Base-by-base conservation (phyloP, 2,329 filamentous ascomycete genomes). In the Gnomoniopsis sp. region DNA sequence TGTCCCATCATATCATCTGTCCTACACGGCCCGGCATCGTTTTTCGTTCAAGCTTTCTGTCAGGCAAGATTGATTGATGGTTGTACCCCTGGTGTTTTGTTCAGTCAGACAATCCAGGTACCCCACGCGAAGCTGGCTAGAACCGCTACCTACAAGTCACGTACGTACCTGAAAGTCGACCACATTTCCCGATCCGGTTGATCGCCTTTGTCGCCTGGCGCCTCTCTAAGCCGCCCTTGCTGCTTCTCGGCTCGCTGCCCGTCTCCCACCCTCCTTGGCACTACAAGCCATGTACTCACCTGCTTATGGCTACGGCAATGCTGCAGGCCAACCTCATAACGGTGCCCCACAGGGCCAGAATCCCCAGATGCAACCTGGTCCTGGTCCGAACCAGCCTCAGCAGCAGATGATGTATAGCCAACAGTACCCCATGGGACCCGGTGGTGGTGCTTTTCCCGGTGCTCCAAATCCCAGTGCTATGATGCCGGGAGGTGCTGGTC, bases 381-480 rank as follows among this genome's bases (percentile, higher is more conserved):
- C 70, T 58, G 70, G 70, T 65, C 72, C 75, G 69, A 70, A 66
- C 55, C 74, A 75, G 64, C 73, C 72, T 59, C 79, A 80, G 67
- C 79, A 80, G 71, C 79, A 79, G 71, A 80, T 83, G 75, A 85
- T 85, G 81, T 86, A 83, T 71, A 83, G 82, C 69, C 81, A 83
- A 69, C 82, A 82, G 72, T 85, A 80, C 65, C 74, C 78, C 66
- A 83, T 85, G 80, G 74, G 73, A 55, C 73, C 76, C 58, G 81
- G 83, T 68, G 75, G 73, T 60, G 75, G 73, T 60, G 73, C 70
- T 62, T 85, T 83, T 65, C 75, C 75, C 52, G 77, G 77, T 50
- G 78, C 75, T 64, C 77, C 78, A 54, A 83, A 80, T 64, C 74
- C 77, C 55, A 74, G 52, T 53, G 66, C 67, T 62, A 69, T 81